These are phyloP conservation scores for Macroventuria anomochaeta DNA, from an alignment of 2,329 filamentous ascomycete genomes.

Conservation along the genomic window DNA sequence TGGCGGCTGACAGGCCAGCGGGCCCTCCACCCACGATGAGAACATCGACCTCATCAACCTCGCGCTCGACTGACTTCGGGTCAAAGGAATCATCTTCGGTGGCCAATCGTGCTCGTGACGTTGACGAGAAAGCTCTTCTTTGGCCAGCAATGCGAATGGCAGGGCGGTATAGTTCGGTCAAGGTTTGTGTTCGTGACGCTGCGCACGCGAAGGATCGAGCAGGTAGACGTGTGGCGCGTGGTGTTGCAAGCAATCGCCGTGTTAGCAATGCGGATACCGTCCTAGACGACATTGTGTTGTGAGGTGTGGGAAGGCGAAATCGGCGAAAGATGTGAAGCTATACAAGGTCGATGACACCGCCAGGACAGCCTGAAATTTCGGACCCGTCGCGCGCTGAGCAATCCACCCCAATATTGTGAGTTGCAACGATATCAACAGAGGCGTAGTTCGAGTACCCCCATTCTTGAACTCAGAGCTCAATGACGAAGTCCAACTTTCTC, in stretches of 20 bases:
- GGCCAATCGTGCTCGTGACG: slow-evolving; percentile 39
- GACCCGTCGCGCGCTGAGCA: slow-evolving; percentile 8
- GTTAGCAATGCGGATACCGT: slow-evolving; percentile 36
- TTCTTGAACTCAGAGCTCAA: slow-evolving; percentile 22
- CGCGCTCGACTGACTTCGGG: slow-evolving; percentile 72
- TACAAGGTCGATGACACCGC: slow-evolving; percentile 7
- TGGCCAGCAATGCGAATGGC: slow-evolving; percentile 48
- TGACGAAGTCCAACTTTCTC: slow-evolving; percentile 15
- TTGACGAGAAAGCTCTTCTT: slow-evolving; percentile 45
- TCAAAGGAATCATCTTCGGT: slow-evolving; percentile 49
- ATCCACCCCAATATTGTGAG: neutral
- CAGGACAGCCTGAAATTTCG: slow-evolving; percentile 1
- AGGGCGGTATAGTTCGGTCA: slow-evolving; percentile 37
- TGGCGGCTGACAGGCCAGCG: slow-evolving; percentile 89
- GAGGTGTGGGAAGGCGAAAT: slow-evolving; percentile 11
- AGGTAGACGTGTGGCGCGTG: slow-evolving; percentile 27
- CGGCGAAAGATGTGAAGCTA: slow-evolving; percentile 13
- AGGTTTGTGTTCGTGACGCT: slow-evolving; percentile 21
- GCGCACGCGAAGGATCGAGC: slow-evolving; percentile 29
- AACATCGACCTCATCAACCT: slow-evolving; percentile 92
- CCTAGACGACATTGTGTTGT: slow-evolving; percentile 43
- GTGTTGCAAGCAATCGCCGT: slow-evolving; percentile 34
- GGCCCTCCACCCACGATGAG: slow-evolving; percentile 97
- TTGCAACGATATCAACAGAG: slow-evolving; percentile 15
- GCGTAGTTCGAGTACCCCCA: slow-evolving; percentile 21